Conservation (phyloP, 768 basidiomycete species). For the Trametes cinnabarina region DNA sequence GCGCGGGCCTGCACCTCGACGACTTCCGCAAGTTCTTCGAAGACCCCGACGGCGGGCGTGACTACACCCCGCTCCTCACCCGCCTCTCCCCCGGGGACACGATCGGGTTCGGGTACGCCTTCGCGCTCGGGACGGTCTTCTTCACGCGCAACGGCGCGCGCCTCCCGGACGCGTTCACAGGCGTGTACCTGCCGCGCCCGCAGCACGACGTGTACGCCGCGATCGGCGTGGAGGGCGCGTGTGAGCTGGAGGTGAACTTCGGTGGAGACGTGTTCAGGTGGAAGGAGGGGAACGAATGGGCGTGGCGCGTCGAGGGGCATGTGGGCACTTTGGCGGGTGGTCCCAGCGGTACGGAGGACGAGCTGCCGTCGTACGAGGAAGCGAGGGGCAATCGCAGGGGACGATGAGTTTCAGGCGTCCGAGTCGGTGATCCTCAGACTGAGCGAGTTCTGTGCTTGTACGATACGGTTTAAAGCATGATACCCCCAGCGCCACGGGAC, state of each 20-base stretch:
- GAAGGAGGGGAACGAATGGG: slow-evolving; percentile 63
- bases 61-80: slow-evolving; percentile 40
- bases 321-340: slow-evolving; percentile 47
- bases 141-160: slow-evolving; percentile 63
- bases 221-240: slow-evolving; percentile 49
- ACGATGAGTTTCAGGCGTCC: background rate
- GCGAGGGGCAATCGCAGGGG: slow-evolving; percentile 1
- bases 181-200: slow-evolving; percentile 53
- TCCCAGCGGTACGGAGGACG: slow-evolving; percentile 38
- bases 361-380: slow-evolving; percentile 34
- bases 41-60: slow-evolving; percentile 61
- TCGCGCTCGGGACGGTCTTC: slow-evolving; percentile 50
- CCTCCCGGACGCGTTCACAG: slow-evolving; percentile 55
- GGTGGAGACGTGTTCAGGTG: slow-evolving; percentile 51
- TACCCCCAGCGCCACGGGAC: background rate
- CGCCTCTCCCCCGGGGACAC: slow-evolving; percentile 46
- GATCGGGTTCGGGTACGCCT: slow-evolving; percentile 66
- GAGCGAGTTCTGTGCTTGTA: too few relatives aligned
- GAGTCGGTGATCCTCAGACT: too few relatives aligned
- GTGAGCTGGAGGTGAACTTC: slow-evolving; percentile 63
- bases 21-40: slow-evolving; percentile 75
- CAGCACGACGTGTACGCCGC: slow-evolving; percentile 62
- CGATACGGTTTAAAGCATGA: background rate
- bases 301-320: slow-evolving; percentile 63
- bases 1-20: slow-evolving; percentile 65